phyloP scores from a whole-genome alignment of 2,329 filamentous ascomycete species.

The Colletotrichum caudatum region DNA sequence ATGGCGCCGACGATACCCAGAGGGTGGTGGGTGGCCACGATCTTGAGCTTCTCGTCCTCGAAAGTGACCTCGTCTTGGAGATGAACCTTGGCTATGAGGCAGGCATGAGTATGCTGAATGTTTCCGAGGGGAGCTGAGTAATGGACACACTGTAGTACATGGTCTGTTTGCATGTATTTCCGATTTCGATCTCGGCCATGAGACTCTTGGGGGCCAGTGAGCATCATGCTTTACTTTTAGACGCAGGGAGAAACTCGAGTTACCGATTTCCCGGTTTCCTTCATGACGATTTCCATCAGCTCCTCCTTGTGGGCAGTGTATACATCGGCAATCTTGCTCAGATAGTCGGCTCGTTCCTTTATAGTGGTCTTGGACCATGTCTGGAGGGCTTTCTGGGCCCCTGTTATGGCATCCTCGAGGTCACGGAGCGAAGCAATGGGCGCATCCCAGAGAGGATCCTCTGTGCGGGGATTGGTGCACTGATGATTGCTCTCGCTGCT shows the following conservation, averaged over 20 bases:
- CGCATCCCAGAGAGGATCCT: constrained; percentile 53
- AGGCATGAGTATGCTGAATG: not conserved
- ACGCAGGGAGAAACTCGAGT: not conserved
- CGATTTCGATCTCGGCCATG: constrained; percentile 55
- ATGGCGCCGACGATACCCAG: constrained; percentile 67
- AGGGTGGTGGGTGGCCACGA: constrained; percentile 59
- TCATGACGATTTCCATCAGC: constrained; percentile 58
- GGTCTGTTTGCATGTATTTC: constrained; percentile 53
- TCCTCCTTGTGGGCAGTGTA: constrained; percentile 56
- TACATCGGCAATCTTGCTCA: constrained; percentile 55
- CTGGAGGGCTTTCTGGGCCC: constrained; percentile 59
- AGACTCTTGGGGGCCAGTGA: constrained; percentile 35
- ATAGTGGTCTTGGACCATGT: constrained; percentile 60
- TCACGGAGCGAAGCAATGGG: constrained; percentile 57
- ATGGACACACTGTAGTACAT: constrained; percentile 52
- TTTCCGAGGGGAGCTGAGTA: not conserved
- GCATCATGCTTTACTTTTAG: fast-evolving
- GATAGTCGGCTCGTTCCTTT: constrained; percentile 55
- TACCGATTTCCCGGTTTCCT: constrained; percentile 66
- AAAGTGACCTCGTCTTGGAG: constrained; percentile 61
- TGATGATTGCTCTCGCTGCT: constrained; percentile 19
- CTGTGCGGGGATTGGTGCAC: constrained; percentile 49
- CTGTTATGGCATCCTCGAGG: constrained; percentile 59
- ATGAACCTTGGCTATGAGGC: constrained; percentile 48
- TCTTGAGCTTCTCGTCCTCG: constrained; percentile 57